phyloP scores from a whole-genome alignment of 257 asterid genomes.

The Fraxinus anomala region DNA sequence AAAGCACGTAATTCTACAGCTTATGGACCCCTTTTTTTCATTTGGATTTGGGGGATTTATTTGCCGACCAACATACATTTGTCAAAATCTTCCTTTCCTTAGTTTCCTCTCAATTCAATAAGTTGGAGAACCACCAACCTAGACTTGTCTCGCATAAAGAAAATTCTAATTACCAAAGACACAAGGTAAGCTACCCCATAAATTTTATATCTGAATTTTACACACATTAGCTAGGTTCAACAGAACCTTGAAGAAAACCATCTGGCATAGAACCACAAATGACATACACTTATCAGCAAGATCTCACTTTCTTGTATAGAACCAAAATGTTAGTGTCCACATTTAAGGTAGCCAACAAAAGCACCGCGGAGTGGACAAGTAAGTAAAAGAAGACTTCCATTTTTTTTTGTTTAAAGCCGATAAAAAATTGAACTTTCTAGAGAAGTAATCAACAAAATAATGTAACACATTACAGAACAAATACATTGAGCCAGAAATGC shows the following conservation, averaged over 20 bases:
- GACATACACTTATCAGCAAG: not conserved
- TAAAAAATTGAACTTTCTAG: not conserved
- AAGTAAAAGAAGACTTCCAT: too few relatives aligned
- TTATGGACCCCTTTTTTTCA: slow-evolving; percentile 53
- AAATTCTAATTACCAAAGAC: not conserved
- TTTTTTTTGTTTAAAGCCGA: not conserved
- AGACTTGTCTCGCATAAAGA: slow-evolving; percentile 36
- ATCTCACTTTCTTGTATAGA: slow-evolving; percentile 6
- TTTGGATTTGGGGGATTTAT: slow-evolving; percentile 57
- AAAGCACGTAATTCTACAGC: slow-evolving; percentile 63
- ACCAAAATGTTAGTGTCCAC: not conserved
- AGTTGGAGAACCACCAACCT: too few relatives aligned
- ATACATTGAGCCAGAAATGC: slow-evolving; percentile 2
- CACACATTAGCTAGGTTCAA: slow-evolving; percentile 6
- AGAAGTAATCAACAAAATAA: not conserved
- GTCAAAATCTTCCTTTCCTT: too few relatives aligned
- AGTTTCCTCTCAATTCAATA: too few relatives aligned
- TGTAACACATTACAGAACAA: not conserved
- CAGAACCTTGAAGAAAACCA: slow-evolving; percentile 17
- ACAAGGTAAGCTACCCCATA: slow-evolving; percentile 3
- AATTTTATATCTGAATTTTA: not conserved
- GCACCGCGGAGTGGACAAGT: too few relatives aligned
- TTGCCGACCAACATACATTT: too few relatives aligned
- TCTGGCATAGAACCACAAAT: slow-evolving; percentile 1
- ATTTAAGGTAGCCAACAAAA: too few relatives aligned